Evolutionary conservation across 768 basidiomycete species (phyloP).

Genomic region (Leccinum aurantiacum): DNA sequence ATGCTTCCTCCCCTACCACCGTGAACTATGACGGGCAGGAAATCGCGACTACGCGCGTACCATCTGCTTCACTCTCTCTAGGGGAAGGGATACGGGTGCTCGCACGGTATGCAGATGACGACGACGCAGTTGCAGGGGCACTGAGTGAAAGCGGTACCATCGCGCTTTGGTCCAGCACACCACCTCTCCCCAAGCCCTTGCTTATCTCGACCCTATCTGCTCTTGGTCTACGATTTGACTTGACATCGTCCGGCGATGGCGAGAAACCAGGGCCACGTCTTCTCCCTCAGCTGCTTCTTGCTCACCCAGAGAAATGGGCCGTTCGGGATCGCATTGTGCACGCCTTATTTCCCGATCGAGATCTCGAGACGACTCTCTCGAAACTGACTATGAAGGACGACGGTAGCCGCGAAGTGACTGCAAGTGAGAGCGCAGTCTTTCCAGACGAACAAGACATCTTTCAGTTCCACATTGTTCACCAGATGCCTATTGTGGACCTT

Average conservation of each 20-base stretch:
- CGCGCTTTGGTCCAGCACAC: conserved; percentile 32
- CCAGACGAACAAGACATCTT: conserved; percentile 74
- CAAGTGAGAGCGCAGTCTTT: conserved; percentile 36
- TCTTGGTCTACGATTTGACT: conserved; percentile 27
- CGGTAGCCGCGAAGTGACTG: conserved; percentile 36
- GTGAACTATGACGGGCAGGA: conserved; percentile 10
- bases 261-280: conserved; percentile 1
- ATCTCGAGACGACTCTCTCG: conserved; percentile 44
- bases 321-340: conserved; percentile 16
- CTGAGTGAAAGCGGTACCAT: conserved; percentile 25
- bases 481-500: conserved; percentile 27
- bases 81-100: conserved; percentile 14
- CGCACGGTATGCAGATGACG: conserved; percentile 15
- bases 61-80: conserved; percentile 21
- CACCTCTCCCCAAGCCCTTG: conserved; percentile 26
- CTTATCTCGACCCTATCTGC: conserved; percentile 23
- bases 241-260: not conserved
- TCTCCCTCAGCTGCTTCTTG: conserved; percentile 33
- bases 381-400: conserved; percentile 45
- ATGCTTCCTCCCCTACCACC: conserved; percentile 6
- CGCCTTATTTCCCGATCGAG: conserved; percentile 19
- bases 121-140: conserved; percentile 20
- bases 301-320: conserved; percentile 25
- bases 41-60: conserved; percentile 7
- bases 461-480: conserved; percentile 47